Evolutionary conservation across 345 rosid species (phyloP), one percentile per base, ranked within the genome.

Genomic region (Salix caprea): DNA sequence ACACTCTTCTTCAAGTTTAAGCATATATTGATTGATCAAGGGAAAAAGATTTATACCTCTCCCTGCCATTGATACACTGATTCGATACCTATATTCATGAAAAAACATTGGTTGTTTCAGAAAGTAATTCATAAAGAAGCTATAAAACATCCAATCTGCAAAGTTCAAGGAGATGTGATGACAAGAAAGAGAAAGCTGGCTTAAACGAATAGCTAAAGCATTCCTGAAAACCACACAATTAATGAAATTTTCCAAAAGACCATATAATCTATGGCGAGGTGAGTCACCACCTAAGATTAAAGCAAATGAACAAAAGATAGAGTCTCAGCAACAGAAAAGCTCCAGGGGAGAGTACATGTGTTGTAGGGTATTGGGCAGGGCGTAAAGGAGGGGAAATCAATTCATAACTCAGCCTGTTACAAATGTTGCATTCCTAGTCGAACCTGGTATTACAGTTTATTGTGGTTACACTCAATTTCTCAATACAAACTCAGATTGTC

Each of bases 31-130:
- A 65, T 46, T 13, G 21, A 60, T n/a, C 52, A 32, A 21, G 24
- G 16, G 39, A 65, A 26, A 78, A 28, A 36, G 39, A 62, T n/a
- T 24, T 80, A 34, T 85, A 96, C 99, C 97, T 93, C 91, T 72
- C 94, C 97, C 69, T 93, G 88, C 98, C 99, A 96, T 71, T 83
- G 83, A 71, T 96, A 95, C 30, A 95, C 93, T 1, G 99, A 95
- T 84, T 89, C 93, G 72, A 95, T 39, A 44, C 99, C 99, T 93
- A 90, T 83, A 85, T 84, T 70, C 73, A 82, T 11, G 60, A 58
- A 15, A 36, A 76, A 24, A 77, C 9, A 28, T 44, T 74, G 50
- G 26, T 26, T 50, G 67, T 70, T 23, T 58, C 21, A 79, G 28
- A 73, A 50, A 34, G 39, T 44, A 30, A 39, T 64, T 54, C 30